Evolutionary conservation across 2,329 filamentous ascomycete species (phyloP), one percentile per base, ranked within the genome.

Genomic region (Colletotrichum orchidophilum): DNA sequence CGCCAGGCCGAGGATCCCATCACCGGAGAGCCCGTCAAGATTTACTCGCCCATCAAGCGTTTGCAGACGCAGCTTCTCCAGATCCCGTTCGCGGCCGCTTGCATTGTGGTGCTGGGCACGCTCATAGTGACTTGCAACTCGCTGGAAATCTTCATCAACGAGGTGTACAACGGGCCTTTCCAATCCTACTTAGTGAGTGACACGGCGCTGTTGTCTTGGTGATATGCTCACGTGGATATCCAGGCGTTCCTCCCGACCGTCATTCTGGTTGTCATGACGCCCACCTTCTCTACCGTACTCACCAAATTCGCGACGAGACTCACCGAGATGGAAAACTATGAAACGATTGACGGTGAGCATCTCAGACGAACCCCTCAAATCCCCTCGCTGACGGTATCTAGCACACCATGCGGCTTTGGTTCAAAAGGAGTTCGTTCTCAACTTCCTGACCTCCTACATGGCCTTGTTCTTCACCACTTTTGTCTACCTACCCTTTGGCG

Each of bases 381-480:
- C 18, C 24, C 12, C 3, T 21, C 31, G 15, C 70, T 76, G 70
- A 78, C 66, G 72, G 75, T 66, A 77, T 33, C 26, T 74, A 91
- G 92, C 91, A 15, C 93, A 97, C 77, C 91, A 97, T 71, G 90
- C 93, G 24, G 93, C 95, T 1, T 89, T 97, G 78, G 94, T 96
- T 0, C 91, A 94, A 70, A 99, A 99, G 85, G 93, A 97, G 39
- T 98, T 99, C 77, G 91, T 98, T 15, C 89, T 98, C 77, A 97
- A 98, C 84, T 97, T 98, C 82, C 96, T 98, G 82, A 97, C 95
- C 6, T 97, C 95, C 0, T 98, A 98, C 80, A 90, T 97, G 63
- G 93, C 94, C 1, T 92, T 97, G n/a, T 92, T 97, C 78, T 88
- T 98, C 21, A 98, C 95, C 0, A 94, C 95, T 0, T 98, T 98